These are phyloP conservation scores for Monilinia fructigena DNA, from an alignment of 2,329 filamentous ascomycete species.

Conservation along the genomic window DNA sequence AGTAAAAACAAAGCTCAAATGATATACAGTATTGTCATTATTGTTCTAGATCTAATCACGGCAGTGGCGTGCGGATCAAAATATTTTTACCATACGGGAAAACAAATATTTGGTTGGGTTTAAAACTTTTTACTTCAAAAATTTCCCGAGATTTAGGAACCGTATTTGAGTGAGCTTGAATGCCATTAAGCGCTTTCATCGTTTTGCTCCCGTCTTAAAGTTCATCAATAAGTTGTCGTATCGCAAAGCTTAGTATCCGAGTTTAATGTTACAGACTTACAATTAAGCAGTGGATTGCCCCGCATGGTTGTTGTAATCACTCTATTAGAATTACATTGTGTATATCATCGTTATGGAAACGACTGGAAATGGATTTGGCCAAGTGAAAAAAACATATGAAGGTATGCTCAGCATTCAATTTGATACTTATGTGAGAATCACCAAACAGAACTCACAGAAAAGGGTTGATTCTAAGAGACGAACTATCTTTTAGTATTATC, in stretches of 20 bases:
- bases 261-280: conserved; percentile 1
- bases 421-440: conserved; percentile 6
- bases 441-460: not conserved
- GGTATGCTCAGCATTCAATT: not conserved
- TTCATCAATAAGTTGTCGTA: not conserved
- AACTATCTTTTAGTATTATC: conserved; percentile 5
- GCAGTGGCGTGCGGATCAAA: not conserved
- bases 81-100: too few species aligned
- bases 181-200: not conserved
- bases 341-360: not conserved
- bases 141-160: not conserved
- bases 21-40: not conserved
- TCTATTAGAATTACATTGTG: not conserved
- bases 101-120: too few species aligned
- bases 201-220: not conserved
- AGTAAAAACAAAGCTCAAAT: too few species aligned
- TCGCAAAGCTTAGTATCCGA: conserved; percentile 8
- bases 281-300: not conserved
- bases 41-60: conserved; percentile 2
- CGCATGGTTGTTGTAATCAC: not conserved
- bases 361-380: not conserved
- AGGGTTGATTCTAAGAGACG: conserved; percentile 1
- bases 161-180: not conserved
- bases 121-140: not conserved
- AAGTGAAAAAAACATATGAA: not conserved